Base-by-base conservation (phyloP, 257 asterid species). In the Fraxinus quadrangulata region DNA sequence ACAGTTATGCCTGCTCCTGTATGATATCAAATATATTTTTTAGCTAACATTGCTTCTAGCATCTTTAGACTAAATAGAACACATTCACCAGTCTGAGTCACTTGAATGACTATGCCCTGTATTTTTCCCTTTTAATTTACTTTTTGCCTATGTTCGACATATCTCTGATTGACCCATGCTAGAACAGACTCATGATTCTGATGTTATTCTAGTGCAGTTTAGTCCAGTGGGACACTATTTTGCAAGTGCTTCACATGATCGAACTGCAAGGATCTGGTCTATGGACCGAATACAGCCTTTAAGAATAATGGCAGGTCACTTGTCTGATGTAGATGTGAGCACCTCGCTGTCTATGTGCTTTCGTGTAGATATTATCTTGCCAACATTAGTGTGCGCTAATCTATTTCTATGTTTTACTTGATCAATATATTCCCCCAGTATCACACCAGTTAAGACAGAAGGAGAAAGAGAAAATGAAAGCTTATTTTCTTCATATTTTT, bases 231-330 rank as follows among this genome's bases (percentile, higher is more conserved):
- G 99, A 75, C 98, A 96, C 87, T 96, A 96, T 87, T 96, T 96
- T 84, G 99, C 99, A 77, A 96, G 99, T 80, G 90, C 97, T 83
- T 96, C 99, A 54, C 99, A 96, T 83, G 99, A 96, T 81, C 94
- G 99, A 65, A 96, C 98, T 1, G 96, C 98, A 82, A 87, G 96
- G 89, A 90, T 96, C 88, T 96, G 99, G 99, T 90, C 98, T 23
- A 77, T 92, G 88, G 99, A 96, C 82, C 88, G 96, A 79, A 85
- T 90, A 82, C 97, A 93, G 83, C 98, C 99, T 75, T 83, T 96
- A 74, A 90, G 99, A 81, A 89, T 96, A 83, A 84, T 96, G 98
- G 99, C 99, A 31, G 99, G 99, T 74, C 99, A 96, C 87, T 86
- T 96, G 74, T 93, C 99, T 61, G 99, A 96, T 84, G 98, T 96